Conservation (phyloP, 2,329 filamentous ascomycete species). For the Aspergillus hortae region DNA sequence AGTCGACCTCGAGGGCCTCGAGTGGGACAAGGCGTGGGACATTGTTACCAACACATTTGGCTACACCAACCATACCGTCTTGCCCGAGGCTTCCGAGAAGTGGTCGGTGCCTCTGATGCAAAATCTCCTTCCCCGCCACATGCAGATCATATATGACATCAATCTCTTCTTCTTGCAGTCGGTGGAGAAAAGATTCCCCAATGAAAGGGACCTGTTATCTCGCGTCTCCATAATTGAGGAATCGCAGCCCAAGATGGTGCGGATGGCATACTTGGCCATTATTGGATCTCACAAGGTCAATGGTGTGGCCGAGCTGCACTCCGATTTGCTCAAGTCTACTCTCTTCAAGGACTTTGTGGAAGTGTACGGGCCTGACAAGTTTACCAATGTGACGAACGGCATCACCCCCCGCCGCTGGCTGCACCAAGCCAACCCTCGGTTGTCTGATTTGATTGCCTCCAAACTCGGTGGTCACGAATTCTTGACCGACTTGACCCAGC, state of each 20-base stretch:
- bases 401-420: constrained; percentile 96
- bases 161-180: constrained; percentile 89
- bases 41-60: constrained; percentile 79
- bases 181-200: constrained; percentile 87
- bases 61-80: constrained; percentile 97
- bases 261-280: constrained; percentile 93
- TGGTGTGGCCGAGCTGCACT: constrained; percentile 94
- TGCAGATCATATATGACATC: constrained; percentile 98
- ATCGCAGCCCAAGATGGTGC: constrained; percentile 93
- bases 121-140: constrained; percentile 85
- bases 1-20: constrained; percentile 80
- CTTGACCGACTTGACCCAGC: constrained; percentile 81
- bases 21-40: constrained; percentile 89
- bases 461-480: constrained; percentile 81
- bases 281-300: constrained; percentile 99
- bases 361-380: constrained; percentile 94
- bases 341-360: constrained; percentile 98
- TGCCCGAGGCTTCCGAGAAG: constrained; percentile 95
- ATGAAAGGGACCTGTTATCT: constrained; percentile 77
- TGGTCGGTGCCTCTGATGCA: constrained; percentile 94
- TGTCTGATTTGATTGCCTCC: constrained; percentile 87
- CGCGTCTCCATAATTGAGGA: constrained; percentile 98
- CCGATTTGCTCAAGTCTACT: constrained; percentile 96
- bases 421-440: constrained; percentile 90
- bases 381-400: constrained; percentile 97